Base-by-base conservation (phyloP, 1,139 yeast genomes). In the Williopsis jadinii region DNA sequence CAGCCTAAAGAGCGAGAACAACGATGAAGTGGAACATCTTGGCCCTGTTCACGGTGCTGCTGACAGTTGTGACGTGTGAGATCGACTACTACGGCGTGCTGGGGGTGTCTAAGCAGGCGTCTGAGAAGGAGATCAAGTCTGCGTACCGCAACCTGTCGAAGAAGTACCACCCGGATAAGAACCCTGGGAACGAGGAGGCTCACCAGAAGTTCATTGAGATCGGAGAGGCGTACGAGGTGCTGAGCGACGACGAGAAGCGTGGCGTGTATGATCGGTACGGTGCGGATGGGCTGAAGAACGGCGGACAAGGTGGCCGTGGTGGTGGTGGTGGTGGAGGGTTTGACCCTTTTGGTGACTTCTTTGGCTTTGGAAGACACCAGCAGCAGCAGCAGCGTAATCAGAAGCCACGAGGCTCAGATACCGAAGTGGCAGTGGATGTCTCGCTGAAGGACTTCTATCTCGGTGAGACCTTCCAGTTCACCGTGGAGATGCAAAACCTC, bases 101-200 rank as follows among this genome's bases (percentile, higher is more conserved):
- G n/a, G 97, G 95, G 1, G 70, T 90, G 8, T 57, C 69, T 12
- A 77, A 71, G 51, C 70, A 72, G 50, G 95, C 96, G 0, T 72
- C 72, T 41, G 95, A 85, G 26, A 80, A 76, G 52, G 90, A 90
- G 45, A 85, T 92, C 66, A 87, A 86, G 59, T 77, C 80, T 47
- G 96, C 97, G 0, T 92, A 90, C 62, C 67, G 96, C 52, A 77
- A 77, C 46, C 68, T 92, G 50, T 82, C 94, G 51, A 84, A 88
- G 61, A 86, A 85, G 57, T 88, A 77, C 62, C 98, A 92, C 59
- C 98, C 98, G 1, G 98, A 92, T 62, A 92, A 94, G 67, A 92
- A 92, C 57, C 83, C 77, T 28, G 82, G 80, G 9, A 77, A 82
- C 50, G 92, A 85, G 19, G 82, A 74, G 34, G 95, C 97, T 2